phyloP scores from a whole-genome alignment of 2,329 filamentous ascomycete species.

The Plectosphaerella cucumerina region DNA sequence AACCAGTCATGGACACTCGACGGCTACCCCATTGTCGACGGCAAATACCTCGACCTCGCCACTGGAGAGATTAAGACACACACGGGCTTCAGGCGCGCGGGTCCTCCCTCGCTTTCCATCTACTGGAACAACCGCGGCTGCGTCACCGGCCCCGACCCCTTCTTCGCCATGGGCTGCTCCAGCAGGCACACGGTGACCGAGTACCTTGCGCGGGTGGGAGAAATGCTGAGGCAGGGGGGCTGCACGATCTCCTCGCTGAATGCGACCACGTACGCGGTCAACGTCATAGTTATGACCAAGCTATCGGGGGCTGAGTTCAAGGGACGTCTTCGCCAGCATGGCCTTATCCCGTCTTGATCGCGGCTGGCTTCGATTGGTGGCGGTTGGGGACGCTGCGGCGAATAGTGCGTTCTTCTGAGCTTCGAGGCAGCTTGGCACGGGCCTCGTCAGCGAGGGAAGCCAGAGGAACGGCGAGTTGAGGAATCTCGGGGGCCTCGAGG shows the following conservation, averaged over 20 bases:
- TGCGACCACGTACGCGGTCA: slow-evolving; percentile 2
- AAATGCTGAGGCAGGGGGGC: not conserved
- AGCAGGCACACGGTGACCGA: not conserved
- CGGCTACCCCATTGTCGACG: slow-evolving; percentile 9
- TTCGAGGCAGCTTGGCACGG: too few species aligned
- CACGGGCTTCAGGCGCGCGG: not conserved
- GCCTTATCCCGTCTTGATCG: too few species aligned
- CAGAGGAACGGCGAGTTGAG: too few species aligned
- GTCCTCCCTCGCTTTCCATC: slow-evolving; percentile 1
- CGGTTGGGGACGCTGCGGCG: too few species aligned
- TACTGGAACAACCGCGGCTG: slow-evolving; percentile 1
- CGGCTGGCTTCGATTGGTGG: too few species aligned
- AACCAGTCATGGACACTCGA: slow-evolving; percentile 4
- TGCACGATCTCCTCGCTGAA: slow-evolving; percentile 1
- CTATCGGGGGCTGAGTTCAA: not conserved
- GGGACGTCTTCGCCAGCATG: slow-evolving; percentile 8
- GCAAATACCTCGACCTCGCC: slow-evolving; percentile 8
- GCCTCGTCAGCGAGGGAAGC: too few species aligned
- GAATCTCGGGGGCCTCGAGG: too few species aligned
- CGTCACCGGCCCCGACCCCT: not conserved
- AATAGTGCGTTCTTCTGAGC: too few species aligned
- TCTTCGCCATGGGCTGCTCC: not conserved
- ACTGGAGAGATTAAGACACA: slow-evolving; percentile 7
- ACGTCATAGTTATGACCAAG: slow-evolving; percentile 2
- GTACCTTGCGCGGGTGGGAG: slow-evolving; percentile 1